Evolutionary conservation across 345 rosid species (phyloP).

Genomic region (Pseudoturritis turrita): DNA sequence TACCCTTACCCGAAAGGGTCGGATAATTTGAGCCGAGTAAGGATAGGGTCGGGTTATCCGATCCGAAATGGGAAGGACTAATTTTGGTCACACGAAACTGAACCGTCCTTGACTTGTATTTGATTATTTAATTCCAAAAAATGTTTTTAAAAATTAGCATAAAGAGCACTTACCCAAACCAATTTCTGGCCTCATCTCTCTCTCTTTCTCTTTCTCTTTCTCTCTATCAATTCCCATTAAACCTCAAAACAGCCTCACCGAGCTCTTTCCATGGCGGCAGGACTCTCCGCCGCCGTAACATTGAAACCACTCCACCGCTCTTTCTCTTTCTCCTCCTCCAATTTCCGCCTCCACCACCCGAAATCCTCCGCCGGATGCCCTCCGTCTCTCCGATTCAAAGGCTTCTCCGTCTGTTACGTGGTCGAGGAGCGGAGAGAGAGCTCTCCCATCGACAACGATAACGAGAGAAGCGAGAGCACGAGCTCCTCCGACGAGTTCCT

Average conservation of each 20-base stretch:
- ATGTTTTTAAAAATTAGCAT: background rate
- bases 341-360: slow-evolving; percentile 24
- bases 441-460: slow-evolving; percentile 24
- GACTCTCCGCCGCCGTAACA: slow-evolving; percentile 44
- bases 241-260: background rate
- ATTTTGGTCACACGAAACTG: slow-evolving; percentile 23
- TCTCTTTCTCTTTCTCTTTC: background rate
- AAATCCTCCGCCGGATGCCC: slow-evolving; percentile 33
- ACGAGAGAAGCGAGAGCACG: slow-evolving; percentile 9
- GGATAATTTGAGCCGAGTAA: too few relatives aligned
- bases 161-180: background rate
- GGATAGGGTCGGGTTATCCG: too few relatives aligned
- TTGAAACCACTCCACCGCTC: slow-evolving; percentile 38
- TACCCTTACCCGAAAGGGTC: too few relatives aligned
- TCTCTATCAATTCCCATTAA: background rate
- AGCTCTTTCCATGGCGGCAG: slow-evolving; percentile 60
- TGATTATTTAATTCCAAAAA: background rate
- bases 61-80: too few relatives aligned
- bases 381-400: slow-evolving; percentile 19
- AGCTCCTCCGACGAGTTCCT: slow-evolving; percentile 27
- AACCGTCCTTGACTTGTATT: slow-evolving; percentile 16
- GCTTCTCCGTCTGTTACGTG: slow-evolving; percentile 55
- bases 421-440: slow-evolving; percentile 48
- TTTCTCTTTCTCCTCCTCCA: slow-evolving; percentile 26
- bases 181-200: slow-evolving; percentile 36